phyloP scores from a whole-genome alignment of 768 basidiomycete species.

The Lactifluus echinatus region DNA sequence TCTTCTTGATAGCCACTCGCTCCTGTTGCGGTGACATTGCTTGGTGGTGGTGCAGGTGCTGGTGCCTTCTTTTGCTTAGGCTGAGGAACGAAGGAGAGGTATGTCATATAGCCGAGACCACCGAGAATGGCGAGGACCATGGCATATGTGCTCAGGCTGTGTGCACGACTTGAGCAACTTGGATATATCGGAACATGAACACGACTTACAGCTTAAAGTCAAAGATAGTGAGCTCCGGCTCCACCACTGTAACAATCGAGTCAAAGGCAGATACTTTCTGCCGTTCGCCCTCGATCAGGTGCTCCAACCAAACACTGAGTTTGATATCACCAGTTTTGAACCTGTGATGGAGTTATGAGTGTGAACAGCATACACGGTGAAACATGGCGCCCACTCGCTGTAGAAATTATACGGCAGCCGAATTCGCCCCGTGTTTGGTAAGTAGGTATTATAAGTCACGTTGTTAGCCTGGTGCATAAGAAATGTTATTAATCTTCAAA shows the following conservation, averaged over 20 bases:
- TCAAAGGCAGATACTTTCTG: constrained; percentile 66
- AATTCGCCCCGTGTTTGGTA: constrained; percentile 49
- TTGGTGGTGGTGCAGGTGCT: constrained; percentile 39
- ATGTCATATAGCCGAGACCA: constrained; percentile 55
- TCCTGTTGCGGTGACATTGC: constrained; percentile 53
- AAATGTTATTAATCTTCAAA: neutral
- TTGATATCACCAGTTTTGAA: constrained; percentile 30
- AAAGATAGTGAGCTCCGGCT: constrained; percentile 68
- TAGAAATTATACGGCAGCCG: constrained; percentile 65
- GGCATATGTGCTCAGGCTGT: constrained; percentile 58
- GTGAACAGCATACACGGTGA: neutral
- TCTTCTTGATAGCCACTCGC: constrained; percentile 75
- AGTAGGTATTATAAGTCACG: constrained; percentile 40
- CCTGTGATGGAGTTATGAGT: neutral
- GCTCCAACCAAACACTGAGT: constrained; percentile 70
- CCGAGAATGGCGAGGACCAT: constrained; percentile 57
- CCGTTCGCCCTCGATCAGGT: constrained; percentile 45
- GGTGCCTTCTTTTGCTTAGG: constrained; percentile 38
- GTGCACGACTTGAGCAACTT: neutral
- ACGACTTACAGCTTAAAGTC: constrained; percentile 68
- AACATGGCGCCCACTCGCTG: constrained; percentile 60
- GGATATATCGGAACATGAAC: neutral
- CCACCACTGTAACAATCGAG: constrained; percentile 68
- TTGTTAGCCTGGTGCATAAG: constrained; percentile 44
- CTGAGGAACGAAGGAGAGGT: constrained; percentile 56